Conservation (phyloP, 1,284 basidiomycete genomes). For the Trichosporon ovoides region DNA sequence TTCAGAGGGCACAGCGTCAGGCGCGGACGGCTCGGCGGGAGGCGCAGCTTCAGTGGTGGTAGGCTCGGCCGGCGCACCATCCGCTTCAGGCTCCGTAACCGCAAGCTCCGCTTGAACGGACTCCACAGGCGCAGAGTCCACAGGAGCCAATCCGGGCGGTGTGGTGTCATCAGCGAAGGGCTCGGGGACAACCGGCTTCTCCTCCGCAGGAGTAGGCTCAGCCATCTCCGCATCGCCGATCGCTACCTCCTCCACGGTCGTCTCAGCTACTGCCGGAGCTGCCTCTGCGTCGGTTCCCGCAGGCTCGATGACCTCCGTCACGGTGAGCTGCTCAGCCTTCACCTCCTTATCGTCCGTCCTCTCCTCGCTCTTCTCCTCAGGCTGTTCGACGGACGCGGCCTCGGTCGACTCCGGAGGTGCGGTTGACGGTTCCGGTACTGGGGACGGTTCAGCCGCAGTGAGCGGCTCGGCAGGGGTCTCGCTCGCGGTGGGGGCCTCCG, state of each 20-base stretch:
- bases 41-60: neutral
- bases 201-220: neutral
- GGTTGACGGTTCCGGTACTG: neutral
- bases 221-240: neutral
- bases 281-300: neutral
- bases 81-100: neutral
- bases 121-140: constrained; percentile 3
- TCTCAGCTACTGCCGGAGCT: too few relatives aligned
- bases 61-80: neutral
- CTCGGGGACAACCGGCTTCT: too few relatives aligned
- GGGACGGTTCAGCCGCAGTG: neutral
- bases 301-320: neutral
- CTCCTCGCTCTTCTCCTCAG: neutral
- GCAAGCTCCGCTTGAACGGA: neutral
- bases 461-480: neutral
- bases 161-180: neutral
- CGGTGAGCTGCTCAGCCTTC: neutral
- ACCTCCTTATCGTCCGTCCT: neutral
- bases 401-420: neutral
- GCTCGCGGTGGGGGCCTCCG: neutral
- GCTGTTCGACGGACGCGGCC: neutral
- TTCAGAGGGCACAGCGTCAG: neutral
- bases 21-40: neutral
- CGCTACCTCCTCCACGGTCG: neutral
- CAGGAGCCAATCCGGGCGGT: neutral